Evolutionary conservation across 106 monocot genomes (phyloP).

Genomic region (Iris macrosiphon): DNA sequence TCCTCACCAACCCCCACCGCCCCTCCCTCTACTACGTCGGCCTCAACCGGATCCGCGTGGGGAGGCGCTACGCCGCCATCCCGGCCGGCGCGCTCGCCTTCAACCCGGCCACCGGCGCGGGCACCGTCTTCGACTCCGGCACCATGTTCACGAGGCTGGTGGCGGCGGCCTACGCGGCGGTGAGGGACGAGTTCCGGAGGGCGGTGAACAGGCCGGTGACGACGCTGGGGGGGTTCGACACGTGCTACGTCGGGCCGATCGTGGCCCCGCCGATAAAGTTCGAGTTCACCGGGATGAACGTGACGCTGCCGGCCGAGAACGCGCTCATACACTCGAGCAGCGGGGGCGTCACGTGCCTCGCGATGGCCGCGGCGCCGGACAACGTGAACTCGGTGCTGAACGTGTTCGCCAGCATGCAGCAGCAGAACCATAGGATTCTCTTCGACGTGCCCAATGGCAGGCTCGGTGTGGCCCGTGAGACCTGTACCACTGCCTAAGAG

Average conservation of each 20-base stretch:
- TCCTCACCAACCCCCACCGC: conserved; percentile 70
- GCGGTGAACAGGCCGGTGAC: conserved; percentile 28
- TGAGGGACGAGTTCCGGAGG: conserved; percentile 74
- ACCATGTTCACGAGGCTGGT: conserved; percentile 93
- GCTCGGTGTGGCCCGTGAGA: conserved; percentile 82
- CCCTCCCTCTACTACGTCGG: conserved; percentile 86
- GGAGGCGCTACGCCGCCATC: conserved; percentile 24
- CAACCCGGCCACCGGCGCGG: conserved; percentile 71
- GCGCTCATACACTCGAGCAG: conserved; percentile 69
- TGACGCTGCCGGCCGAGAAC: conserved; percentile 82
- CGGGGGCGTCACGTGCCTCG: conserved; percentile 55
- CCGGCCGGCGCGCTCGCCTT: conserved; percentile 49
- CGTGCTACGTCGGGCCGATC: conserved; percentile 66
- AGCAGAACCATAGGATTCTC: conserved; percentile 88
- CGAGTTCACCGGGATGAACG: conserved; percentile 59
- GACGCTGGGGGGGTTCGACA: conserved; percentile 92
- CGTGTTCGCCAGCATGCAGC: conserved; percentile 93
- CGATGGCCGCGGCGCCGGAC: conserved; percentile 84
- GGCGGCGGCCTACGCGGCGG: conserved; percentile 55
- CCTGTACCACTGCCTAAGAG: conserved; percentile 33
- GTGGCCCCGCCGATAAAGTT: conserved; percentile 56
- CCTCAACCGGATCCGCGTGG: conserved; percentile 59
- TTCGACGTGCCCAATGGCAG: conserved; percentile 60
- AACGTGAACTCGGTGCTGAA: conserved; percentile 88
- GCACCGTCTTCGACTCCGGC: conserved; percentile 89